phyloP scores from a whole-genome alignment of 805 yeast species.

The Nakazawaea siamensis region DNA sequence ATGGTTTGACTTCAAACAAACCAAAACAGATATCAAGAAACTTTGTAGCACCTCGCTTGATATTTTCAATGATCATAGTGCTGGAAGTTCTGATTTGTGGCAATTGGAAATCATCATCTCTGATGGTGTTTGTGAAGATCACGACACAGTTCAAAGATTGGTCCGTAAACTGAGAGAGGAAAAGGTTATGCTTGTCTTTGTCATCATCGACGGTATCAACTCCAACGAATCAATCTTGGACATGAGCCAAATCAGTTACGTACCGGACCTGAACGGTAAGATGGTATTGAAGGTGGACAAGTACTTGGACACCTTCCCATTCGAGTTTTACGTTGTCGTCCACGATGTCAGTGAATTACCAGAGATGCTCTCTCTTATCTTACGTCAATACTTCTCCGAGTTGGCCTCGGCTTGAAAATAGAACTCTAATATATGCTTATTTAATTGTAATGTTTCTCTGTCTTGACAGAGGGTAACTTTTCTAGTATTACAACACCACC shows the following conservation, averaged over 20 bases:
- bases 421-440: neutral
- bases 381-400: conserved; percentile 88
- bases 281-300: conserved; percentile 69
- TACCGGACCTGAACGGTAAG: conserved; percentile 60
- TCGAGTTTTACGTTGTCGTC: conserved; percentile 93
- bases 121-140: conserved; percentile 97
- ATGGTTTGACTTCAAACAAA: conserved; percentile 86
- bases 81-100: conserved; percentile 64
- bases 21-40: conserved; percentile 73
- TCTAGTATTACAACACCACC: conserved; percentile 44
- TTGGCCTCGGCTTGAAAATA: conserved; percentile 25
- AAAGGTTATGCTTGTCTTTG: conserved; percentile 90
- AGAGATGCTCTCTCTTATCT: conserved; percentile 77
- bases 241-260: conserved; percentile 87
- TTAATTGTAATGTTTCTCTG: no score
- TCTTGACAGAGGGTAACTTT: conserved; percentile 15
- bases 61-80: conserved; percentile 54
- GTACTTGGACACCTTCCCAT: conserved; percentile 91
- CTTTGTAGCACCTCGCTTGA: conserved; percentile 66
- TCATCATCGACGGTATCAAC: conserved; percentile 83
- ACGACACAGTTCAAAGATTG: conserved; percentile 68
- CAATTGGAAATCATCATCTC: conserved; percentile 87
- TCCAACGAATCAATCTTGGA: conserved; percentile 84
- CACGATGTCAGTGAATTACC: conserved; percentile 86
- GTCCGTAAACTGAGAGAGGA: conserved; percentile 91